These are phyloP conservation scores for Fusarium torreyae DNA, from an alignment of 2,329 filamentous ascomycete genomes.

Conservation along the genomic window DNA sequence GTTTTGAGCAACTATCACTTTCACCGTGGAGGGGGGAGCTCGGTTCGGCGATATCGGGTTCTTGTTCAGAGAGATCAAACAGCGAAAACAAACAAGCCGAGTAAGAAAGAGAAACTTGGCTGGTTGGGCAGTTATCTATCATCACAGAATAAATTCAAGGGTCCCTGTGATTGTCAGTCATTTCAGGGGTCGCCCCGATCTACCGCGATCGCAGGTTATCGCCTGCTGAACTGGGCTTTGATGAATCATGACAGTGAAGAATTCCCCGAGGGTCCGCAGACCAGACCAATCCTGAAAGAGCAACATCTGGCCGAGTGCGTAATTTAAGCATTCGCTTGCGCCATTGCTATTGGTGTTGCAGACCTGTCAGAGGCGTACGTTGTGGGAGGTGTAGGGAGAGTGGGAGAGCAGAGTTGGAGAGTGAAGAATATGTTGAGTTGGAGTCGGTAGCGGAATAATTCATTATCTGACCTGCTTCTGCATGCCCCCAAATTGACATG, in stretches of 20 bases:
- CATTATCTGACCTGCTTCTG: neutral
- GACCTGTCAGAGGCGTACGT: neutral
- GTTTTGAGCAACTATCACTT: constrained; percentile 11
- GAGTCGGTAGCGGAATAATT: neutral
- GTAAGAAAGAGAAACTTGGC: neutral
- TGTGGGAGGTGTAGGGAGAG: neutral
- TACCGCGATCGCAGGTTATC: constrained; percentile 30
- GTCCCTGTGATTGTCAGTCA: constrained; percentile 14
- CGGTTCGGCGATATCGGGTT: constrained; percentile 33
- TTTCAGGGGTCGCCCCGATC: constrained; percentile 34
- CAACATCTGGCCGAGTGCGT: constrained; percentile 24
- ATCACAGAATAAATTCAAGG: constrained; percentile 3
- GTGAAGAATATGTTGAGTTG: neutral
- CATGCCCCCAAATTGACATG: constrained; percentile 28
- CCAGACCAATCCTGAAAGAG: constrained; percentile 23
- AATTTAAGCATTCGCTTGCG: constrained; percentile 42
- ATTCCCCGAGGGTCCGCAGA: constrained; percentile 17
- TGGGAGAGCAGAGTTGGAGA: neutral
- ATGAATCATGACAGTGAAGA: constrained; percentile 42
- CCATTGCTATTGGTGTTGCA: constrained; percentile 17
- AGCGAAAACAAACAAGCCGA: neutral
- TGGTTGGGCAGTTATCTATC: neutral
- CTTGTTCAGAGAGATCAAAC: neutral
- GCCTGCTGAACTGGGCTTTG: constrained; percentile 20
- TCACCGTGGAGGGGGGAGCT: constrained; percentile 14